Base-by-base conservation (phyloP, 2,329 filamentous ascomycete species). In the Pseudogymnoascus sp. region DNA sequence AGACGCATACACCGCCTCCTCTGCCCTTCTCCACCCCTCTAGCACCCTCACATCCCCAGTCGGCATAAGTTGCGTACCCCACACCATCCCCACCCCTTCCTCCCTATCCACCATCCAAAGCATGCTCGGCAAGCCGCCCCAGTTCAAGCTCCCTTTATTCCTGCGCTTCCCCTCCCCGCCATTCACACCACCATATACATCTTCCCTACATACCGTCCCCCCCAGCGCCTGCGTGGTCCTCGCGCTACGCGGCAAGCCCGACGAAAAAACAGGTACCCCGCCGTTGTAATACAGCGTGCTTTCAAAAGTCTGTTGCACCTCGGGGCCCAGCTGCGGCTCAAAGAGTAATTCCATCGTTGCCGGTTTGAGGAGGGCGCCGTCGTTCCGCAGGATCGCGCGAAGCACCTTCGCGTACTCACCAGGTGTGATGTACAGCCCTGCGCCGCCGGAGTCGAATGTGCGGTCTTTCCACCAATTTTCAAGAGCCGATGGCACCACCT, bases 161-260 rank as follows among this genome's bases (percentile, higher is more conserved):
- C 99, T 82, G 66, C 84, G 85, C 76, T 99, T 95, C 31, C 95
- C 95, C 91, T 92, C 65, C 97, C 81, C 28, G 99, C 95, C 62
- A 91, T 96, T 62, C 97, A 82, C 65, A 97, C 91, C 95, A 99
- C 99, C 69, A 93, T 97, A 75, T 97, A 84, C 95, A 99, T 99
- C 80, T 97, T 99, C 73, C 95, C 11, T 97, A 87, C 77, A 99
- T 93, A 3, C 95, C 95, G 3, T 97, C 80, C 37, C 93, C 95
- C 62, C 95, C 95, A 73, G 91, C 97, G 3, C 87, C 85, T 1
- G 91, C 89, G 73, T 99, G 97, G 1, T 89, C 90, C n/a, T 99
- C 78, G 2, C 97, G 91, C 72, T 97, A 92, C 75, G 87, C 87
- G 78, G 42, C 91, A 90, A 0, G 84, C 78, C 0, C 95, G 95